Conservation (phyloP, 2,329 filamentous ascomycete genomes). For the Shiraia sp. region DNA sequence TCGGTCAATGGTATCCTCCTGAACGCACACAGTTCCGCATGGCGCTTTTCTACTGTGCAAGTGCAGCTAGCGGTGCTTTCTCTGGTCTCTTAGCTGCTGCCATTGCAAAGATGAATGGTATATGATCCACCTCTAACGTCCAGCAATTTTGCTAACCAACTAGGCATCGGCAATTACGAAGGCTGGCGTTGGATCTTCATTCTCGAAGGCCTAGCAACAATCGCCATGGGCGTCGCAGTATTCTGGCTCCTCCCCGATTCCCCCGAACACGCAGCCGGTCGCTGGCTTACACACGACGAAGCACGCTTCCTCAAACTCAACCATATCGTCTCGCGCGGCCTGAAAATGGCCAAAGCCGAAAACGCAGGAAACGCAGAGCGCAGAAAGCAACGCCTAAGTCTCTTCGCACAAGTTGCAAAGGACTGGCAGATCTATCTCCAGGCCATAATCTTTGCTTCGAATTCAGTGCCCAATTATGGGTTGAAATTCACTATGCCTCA, state of each 20-base stretch:
- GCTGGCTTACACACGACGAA: conserved; percentile 34
- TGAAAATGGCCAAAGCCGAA: conserved; percentile 16
- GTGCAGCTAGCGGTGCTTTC: conserved; percentile 45
- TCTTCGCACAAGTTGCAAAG: conserved; percentile 44
- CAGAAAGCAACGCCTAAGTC: conserved; percentile 14
- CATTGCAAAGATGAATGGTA: conserved; percentile 44
- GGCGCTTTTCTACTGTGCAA: conserved; percentile 44
- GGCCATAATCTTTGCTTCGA: conserved; percentile 44
- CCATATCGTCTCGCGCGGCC: conserved; percentile 14
- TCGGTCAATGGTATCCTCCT: conserved; percentile 42
- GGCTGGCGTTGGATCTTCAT: conserved; percentile 53
- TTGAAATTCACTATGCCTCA: conserved; percentile 31
- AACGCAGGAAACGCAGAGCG: conserved; percentile 13
- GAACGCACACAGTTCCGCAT: conserved; percentile 40
- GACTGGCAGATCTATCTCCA: conserved; percentile 55
- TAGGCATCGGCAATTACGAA: neutral
- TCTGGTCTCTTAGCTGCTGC: conserved; percentile 49
- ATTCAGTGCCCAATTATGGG: conserved; percentile 40
- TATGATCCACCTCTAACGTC: conserved; percentile 8
- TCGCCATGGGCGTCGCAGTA: conserved; percentile 20
- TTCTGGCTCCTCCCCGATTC: conserved; percentile 36
- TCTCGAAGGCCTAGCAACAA: conserved; percentile 46
- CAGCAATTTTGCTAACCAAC: conserved; percentile 38
- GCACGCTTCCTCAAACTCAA: conserved; percentile 28
- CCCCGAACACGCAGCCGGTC: conserved; percentile 19